Percentiles rank a stretch among this genome's conserved stretches.
phyloP scores from a whole-genome alignment of 106 monocot genomes.

The Chionographis japonica region DNA sequence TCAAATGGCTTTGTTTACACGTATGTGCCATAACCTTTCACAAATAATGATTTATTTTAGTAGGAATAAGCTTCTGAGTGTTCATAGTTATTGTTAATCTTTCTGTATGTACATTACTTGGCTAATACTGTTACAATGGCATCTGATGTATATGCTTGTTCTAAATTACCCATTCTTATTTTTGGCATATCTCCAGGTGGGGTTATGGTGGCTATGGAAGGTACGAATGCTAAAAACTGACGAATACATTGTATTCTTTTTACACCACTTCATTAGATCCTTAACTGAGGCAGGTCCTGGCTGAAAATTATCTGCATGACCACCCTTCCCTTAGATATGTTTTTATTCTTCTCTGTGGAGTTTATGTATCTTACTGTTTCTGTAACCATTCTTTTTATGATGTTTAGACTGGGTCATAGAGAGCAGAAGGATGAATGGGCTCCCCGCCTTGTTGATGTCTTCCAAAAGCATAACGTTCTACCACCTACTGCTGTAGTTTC shows the following conservation, averaged over 20 bases:
- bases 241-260: too few species aligned
- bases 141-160: not conserved
- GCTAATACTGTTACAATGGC: too few species aligned
- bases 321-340: not conserved
- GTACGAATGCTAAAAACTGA: conserved; percentile 15
- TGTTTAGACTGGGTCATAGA: conserved; percentile 82
- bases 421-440: conserved; percentile 96
- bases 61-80: not conserved
- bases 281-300: conserved; percentile 3
- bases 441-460: conserved; percentile 91
- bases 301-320: not conserved
- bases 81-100: too few species aligned
- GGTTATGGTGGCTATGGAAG: conserved; percentile 99
- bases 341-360: not conserved
- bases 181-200: conserved; percentile 55
- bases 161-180: conserved; percentile 2
- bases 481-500: conserved; percentile 80
- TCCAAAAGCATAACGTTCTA: conserved; percentile 81
- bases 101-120: too few species aligned
- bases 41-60: not conserved
- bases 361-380: not conserved
- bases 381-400: not conserved
- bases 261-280: not conserved
- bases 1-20: conserved; percentile 93
- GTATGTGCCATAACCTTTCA: conserved; percentile 39